phyloP scores from a whole-genome alignment of 176 grass and related monocot genomes.

The Puccinellia tenuiflora region DNA sequence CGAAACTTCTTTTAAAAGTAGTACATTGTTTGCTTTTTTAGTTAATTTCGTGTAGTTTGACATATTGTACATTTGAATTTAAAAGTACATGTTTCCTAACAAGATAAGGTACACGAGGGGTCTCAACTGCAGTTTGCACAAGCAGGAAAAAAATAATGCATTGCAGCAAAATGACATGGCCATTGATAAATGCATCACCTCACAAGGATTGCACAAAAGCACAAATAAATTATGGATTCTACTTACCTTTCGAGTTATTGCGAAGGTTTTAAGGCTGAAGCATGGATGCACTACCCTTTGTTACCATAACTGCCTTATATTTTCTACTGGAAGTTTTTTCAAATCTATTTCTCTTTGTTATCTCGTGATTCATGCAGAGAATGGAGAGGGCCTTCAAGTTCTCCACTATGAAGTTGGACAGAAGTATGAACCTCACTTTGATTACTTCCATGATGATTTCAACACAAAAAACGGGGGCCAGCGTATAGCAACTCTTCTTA shows the following conservation, averaged over 20 bases:
- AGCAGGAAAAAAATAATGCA: background rate
- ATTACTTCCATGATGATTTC: constrained; percentile 90
- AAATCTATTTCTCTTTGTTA: background rate
- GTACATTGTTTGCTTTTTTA: background rate
- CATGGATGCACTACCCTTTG: background rate
- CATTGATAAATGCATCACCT: background rate
- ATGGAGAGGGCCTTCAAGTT: constrained; percentile 95
- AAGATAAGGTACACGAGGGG: background rate
- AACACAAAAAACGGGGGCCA: constrained; percentile 92
- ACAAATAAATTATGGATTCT: background rate
- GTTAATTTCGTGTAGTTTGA: constrained; percentile 8
- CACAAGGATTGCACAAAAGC: background rate
- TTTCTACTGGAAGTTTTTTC: constrained; percentile 8
- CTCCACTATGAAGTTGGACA: constrained; percentile 98
- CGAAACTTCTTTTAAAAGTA: constrained; percentile 8
- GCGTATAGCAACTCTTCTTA: constrained; percentile 92
- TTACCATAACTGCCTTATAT: background rate
- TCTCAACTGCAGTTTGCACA: background rate
- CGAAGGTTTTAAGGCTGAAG: background rate
- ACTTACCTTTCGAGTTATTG: background rate
- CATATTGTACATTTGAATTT: background rate
- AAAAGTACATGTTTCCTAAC: background rate
- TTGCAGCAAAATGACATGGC: background rate
- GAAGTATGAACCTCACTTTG: constrained; percentile 91
- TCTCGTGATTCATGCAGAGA: constrained; percentile 44